Evolutionary conservation across 768 basidiomycete genomes (phyloP).

Genomic region (Asterophora parasitica): DNA sequence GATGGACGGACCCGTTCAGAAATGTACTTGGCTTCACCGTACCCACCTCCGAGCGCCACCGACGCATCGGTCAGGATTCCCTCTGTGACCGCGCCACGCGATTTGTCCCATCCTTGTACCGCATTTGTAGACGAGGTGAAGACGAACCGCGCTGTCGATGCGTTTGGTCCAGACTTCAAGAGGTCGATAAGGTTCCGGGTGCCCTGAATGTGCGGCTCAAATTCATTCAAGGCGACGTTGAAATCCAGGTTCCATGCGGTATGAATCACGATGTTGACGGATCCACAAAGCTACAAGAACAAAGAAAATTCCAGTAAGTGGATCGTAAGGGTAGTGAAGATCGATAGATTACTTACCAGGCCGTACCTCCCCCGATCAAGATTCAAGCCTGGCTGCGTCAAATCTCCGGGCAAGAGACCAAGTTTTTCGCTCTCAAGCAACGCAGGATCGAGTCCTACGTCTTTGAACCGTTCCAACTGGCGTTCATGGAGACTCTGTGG

Average conservation of each 20-base stretch:
- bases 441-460: slow-evolving; percentile 14
- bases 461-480: slow-evolving; percentile 14
- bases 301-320: no score
- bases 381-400: slow-evolving; percentile 9
- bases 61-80: slow-evolving; percentile 22
- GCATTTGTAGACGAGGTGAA: slow-evolving; percentile 31
- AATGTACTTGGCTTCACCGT: slow-evolving; percentile 31
- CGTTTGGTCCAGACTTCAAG: slow-evolving; percentile 17
- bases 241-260: slow-evolving; percentile 40
- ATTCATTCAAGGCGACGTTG: slow-evolving; percentile 39
- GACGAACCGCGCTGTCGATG: slow-evolving; percentile 18
- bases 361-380: slow-evolving; percentile 10
- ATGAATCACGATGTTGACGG: slow-evolving; percentile 36
- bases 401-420: slow-evolving; percentile 16
- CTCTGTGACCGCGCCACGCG: slow-evolving; percentile 27
- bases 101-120: slow-evolving; percentile 18
- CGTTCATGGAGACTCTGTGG: slow-evolving; percentile 10
- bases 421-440: slow-evolving; percentile 15
- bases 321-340: no score
- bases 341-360: slow-evolving; percentile 9
- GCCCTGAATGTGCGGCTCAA: slow-evolving; percentile 37
- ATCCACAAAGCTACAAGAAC: slow-evolving; percentile 23
- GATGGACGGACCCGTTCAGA: slow-evolving; percentile 24
- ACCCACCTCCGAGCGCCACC: slow-evolving; percentile 25
- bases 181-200: slow-evolving; percentile 28